Evolutionary conservation across 2,329 filamentous ascomycete species (phyloP).

Genomic region (Beauveria sp.): DNA sequence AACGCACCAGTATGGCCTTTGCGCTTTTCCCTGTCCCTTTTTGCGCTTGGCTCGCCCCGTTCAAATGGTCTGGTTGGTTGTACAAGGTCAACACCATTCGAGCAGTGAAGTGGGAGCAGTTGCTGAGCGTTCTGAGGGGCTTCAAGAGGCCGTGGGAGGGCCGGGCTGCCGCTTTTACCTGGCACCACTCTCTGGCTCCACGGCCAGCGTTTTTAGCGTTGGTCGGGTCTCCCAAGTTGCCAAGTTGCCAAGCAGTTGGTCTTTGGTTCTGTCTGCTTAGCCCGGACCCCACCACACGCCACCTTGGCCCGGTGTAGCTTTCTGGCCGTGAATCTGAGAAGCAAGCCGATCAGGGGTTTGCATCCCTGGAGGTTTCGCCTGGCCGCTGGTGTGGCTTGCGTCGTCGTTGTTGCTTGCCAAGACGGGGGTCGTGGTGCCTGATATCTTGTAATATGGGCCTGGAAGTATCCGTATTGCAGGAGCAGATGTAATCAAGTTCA

Average conservation of each 20-base stretch:
- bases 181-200: neutral
- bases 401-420: neutral
- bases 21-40: neutral
- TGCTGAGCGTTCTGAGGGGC: no score
- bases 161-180: neutral
- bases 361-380: neutral
- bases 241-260: neutral
- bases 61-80: neutral
- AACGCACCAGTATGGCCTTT: no score
- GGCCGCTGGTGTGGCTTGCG: neutral
- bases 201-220: neutral
- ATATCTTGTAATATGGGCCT: neutral
- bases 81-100: neutral
- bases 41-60: neutral
- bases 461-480: neutral
- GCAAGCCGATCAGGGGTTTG: conserved; percentile 7
- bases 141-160: neutral
- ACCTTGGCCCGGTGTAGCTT: neutral
- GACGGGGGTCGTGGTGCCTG: neutral
- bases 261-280: neutral
- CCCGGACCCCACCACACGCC: neutral
- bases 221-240: neutral
- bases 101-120: no score
- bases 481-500: neutral
- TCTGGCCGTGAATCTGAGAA: neutral